Evolutionary conservation across 345 rosid species (phyloP).

Genomic region (Reutealis trisperma): DNA sequence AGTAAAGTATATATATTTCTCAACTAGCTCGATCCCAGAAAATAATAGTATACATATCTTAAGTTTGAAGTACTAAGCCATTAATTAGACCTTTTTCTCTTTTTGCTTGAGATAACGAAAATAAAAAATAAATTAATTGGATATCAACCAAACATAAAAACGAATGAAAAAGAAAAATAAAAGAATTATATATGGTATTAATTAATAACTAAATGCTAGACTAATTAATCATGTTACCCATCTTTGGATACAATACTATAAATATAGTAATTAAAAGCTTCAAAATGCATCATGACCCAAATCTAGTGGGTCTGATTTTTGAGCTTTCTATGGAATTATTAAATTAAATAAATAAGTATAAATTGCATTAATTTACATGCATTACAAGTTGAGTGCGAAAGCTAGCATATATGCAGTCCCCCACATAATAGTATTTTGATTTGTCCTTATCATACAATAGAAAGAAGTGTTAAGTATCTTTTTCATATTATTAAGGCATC

Average conservation of each 20-base stretch:
- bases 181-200: background rate
- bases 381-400: background rate
- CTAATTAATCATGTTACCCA: conserved; percentile 12
- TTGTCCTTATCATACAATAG: too few species aligned
- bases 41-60: too few species aligned
- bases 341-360: background rate
- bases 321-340: background rate
- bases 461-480: too few species aligned
- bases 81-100: background rate
- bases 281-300: background rate
- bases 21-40: too few species aligned
- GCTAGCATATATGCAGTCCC: too few species aligned
- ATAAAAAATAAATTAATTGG: background rate
- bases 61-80: background rate
- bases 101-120: background rate
- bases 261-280: background rate
- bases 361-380: background rate
- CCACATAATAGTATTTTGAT: too few species aligned
- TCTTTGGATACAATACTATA: background rate
- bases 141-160: background rate
- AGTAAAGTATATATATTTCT: too few species aligned
- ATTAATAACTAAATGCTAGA: background rate
- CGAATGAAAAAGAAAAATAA: background rate
- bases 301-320: conserved; percentile 5
- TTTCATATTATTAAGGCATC: too few species aligned